Conservation (phyloP, 352 stramenopile genomes). For the Globisporangium viniferum region DNA sequence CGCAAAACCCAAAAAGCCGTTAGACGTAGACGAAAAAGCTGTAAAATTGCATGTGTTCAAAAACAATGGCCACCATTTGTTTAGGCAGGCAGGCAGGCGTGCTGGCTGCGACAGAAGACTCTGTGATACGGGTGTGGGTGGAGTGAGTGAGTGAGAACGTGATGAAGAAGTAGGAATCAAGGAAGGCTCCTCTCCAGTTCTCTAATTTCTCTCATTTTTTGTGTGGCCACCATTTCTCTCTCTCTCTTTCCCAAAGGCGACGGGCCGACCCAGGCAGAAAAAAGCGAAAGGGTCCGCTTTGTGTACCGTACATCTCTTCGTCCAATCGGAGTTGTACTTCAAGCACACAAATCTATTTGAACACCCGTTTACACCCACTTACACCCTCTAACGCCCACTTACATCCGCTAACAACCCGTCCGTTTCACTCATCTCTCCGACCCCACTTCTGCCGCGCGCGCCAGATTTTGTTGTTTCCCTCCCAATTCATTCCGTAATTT, state of each 20-base stretch:
- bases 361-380: not conserved
- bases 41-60: too few species aligned
- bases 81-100: too few species aligned
- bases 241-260: too few species aligned
- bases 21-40: too few species aligned
- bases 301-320: not conserved
- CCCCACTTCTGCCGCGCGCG: too few species aligned
- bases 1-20: too few species aligned
- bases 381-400: not conserved
- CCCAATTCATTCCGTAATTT: conserved; percentile 4
- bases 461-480: not conserved
- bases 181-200: not conserved
- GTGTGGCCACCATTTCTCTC: not conserved
- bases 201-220: not conserved
- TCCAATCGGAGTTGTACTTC: not conserved
- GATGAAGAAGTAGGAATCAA: not conserved
- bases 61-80: too few species aligned
- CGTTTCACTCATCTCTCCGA: not conserved
- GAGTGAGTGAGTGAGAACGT: too few species aligned
- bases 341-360: not conserved
- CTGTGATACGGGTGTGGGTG: too few species aligned
- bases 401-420: not conserved
- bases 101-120: too few species aligned
- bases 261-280: not conserved
- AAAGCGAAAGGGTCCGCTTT: not conserved